Percentiles rank a stretch among this genome's conserved stretches.
phyloP scores from a whole-genome alignment of 108 stramenopile species.

The Cyclostephanos invisitatus region DNA sequence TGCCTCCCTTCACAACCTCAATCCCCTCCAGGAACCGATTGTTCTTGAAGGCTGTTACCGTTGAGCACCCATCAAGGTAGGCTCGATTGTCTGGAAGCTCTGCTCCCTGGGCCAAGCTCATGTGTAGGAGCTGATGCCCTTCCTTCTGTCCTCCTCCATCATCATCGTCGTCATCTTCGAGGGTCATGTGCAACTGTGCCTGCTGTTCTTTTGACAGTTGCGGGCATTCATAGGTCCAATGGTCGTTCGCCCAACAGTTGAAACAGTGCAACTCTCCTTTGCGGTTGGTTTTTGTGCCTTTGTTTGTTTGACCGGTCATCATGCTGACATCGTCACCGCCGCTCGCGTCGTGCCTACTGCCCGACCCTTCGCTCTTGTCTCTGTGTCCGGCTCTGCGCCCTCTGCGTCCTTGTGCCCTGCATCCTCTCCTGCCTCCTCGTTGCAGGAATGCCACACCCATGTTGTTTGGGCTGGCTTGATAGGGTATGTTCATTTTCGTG shows the following conservation, averaged over 20 bases:
- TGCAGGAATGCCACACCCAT: constrained; percentile 24
- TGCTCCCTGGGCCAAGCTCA: too few species aligned
- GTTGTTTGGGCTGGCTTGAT: not conserved
- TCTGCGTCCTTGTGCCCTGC: not conserved
- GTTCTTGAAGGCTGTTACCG: not conserved
- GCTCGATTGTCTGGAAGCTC: not conserved
- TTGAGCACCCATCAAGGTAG: not conserved
- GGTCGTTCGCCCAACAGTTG: not conserved
- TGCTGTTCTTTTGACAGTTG: too few species aligned
- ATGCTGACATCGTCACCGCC: not conserved
- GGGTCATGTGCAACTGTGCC: not conserved
- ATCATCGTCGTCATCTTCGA: too few species aligned
- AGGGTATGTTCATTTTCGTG: not conserved
- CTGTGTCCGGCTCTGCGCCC: too few species aligned
- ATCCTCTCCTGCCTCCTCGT: not conserved
- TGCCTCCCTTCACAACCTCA: not conserved
- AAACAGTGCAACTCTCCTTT: too few species aligned
- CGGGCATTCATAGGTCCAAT: not conserved
- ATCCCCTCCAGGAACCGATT: not conserved
- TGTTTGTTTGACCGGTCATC: not conserved
- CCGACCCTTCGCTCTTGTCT: too few species aligned
- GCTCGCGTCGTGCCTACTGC: too few species aligned
- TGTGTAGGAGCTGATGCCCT: too few species aligned
- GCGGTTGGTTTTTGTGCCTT: not conserved
- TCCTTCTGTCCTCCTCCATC: too few species aligned